Evolutionary conservation across 2,329 filamentous ascomycete species (phyloP).

Genomic region (Colletotrichum nymphaeae): DNA sequence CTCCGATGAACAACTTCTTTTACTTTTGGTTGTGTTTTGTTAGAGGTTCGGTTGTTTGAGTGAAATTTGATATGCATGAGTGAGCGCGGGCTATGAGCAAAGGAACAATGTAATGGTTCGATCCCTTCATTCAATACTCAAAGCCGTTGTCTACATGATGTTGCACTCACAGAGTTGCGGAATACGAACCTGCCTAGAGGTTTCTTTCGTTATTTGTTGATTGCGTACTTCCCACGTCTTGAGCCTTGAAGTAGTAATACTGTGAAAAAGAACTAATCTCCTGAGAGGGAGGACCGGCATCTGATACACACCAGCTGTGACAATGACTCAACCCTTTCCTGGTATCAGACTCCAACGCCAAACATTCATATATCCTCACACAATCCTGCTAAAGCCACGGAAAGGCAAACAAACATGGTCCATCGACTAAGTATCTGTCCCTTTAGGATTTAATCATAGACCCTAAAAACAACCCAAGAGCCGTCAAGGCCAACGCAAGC

Average conservation of each 20-base stretch:
- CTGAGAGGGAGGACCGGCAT: not conserved
- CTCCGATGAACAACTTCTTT: rapidly evolving
- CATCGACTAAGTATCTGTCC: not conserved
- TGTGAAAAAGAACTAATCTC: not conserved
- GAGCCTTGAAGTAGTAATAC: not conserved
- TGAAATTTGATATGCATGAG: not conserved
- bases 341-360: too few species aligned
- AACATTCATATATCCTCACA: too few species aligned
- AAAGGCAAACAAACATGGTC: not conserved
- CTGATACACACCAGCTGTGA: not conserved
- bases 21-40: not conserved
- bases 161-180: not conserved
- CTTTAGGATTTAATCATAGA: not conserved
- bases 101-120: not conserved
- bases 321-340: not conserved
- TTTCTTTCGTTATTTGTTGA: not conserved
- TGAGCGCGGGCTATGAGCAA: too few species aligned
- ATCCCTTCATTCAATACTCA: not conserved
- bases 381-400: too few species aligned
- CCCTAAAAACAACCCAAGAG: not conserved
- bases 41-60: not conserved
- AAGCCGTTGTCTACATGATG: not conserved
- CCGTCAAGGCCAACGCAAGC: not conserved
- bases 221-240: not conserved
- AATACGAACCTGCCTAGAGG: not conserved